Evolutionary conservation across 2,329 filamentous ascomycete genomes (phyloP).

Genomic region (Cadophora malorum): DNA sequence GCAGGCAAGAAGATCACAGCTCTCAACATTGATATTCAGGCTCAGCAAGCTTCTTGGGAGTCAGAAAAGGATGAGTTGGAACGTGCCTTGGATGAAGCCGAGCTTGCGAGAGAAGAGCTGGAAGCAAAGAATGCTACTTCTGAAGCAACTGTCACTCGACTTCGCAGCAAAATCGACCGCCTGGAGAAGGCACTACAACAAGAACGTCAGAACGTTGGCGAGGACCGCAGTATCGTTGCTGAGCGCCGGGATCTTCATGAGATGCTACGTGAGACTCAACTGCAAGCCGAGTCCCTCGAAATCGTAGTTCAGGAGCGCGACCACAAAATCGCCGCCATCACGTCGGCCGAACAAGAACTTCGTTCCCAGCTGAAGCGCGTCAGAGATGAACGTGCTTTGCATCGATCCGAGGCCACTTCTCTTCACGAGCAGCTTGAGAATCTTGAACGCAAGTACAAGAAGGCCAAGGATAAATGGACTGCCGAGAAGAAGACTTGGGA

Average conservation of each 20-base stretch:
- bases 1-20: slow-evolving; percentile 49
- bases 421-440: slow-evolving; percentile 37
- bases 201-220: slow-evolving; percentile 59
- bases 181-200: slow-evolving; percentile 56
- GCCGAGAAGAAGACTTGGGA: slow-evolving; percentile 29
- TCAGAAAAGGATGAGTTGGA: slow-evolving; percentile 44
- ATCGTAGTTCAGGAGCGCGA: slow-evolving; percentile 75
- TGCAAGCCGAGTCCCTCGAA: slow-evolving; percentile 72
- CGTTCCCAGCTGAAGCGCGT: slow-evolving; percentile 72
- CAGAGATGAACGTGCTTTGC: slow-evolving; percentile 66
- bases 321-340: slow-evolving; percentile 63
- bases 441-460: slow-evolving; percentile 49
- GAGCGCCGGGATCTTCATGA: slow-evolving; percentile 66
- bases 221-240: slow-evolving; percentile 63
- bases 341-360: slow-evolving; percentile 63
- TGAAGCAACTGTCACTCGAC: slow-evolving; percentile 54
- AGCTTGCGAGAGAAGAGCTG: slow-evolving; percentile 52
- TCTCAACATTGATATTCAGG: slow-evolving; percentile 58
- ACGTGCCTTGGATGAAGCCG: slow-evolving; percentile 54
- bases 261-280: slow-evolving; percentile 66
- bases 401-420: slow-evolving; percentile 35
- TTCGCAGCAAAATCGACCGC: slow-evolving; percentile 55
- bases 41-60: slow-evolving; percentile 49
- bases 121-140: slow-evolving; percentile 48
- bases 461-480: slow-evolving; percentile 49